phyloP scores from a whole-genome alignment of 441 rosid genomes.

The Euphorbia celastroides region DNA sequence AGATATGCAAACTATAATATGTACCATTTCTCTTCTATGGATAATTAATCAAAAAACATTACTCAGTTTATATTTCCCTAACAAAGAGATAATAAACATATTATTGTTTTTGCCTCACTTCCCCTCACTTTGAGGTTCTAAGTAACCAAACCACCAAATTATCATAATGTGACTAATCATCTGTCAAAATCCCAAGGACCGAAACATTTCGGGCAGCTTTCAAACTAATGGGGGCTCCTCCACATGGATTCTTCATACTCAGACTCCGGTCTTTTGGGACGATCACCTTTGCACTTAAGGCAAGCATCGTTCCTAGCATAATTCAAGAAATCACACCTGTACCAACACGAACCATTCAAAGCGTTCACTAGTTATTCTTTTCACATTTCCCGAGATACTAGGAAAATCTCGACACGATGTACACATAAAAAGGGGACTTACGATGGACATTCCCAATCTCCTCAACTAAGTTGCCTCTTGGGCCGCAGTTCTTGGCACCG shows the following conservation, averaged over 20 bases:
- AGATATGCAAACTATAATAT: no score
- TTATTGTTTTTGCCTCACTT: no score
- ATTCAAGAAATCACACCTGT: slow-evolving; percentile 77
- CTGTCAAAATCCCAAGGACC: no score
- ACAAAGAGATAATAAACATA: no score
- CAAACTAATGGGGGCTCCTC: slow-evolving; percentile 12
- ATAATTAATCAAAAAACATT: no score
- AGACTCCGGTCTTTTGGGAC: slow-evolving; percentile 30
- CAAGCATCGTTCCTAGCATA: slow-evolving; percentile 56
- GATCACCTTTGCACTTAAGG: slow-evolving; percentile 54
- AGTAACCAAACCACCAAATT: no score
- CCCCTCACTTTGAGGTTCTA: no score
- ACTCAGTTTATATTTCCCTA: no score
- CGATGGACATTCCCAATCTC: slow-evolving; percentile 97
- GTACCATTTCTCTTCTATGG: no score
- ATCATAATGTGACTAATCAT: no score
- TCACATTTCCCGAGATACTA: neutral
- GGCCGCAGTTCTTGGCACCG: slow-evolving; percentile 58
- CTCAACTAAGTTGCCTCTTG: slow-evolving; percentile 49
- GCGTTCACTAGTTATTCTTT: neutral
- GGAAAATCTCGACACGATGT: neutral
- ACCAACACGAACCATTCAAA: slow-evolving; percentile 11
- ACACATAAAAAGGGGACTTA: slow-evolving; percentile 32
- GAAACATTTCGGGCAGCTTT: neutral
- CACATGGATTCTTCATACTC: slow-evolving; percentile 30